phyloP scores from a whole-genome alignment of 371 early-diverging fungal species.

The Mortierella sp. region DNA sequence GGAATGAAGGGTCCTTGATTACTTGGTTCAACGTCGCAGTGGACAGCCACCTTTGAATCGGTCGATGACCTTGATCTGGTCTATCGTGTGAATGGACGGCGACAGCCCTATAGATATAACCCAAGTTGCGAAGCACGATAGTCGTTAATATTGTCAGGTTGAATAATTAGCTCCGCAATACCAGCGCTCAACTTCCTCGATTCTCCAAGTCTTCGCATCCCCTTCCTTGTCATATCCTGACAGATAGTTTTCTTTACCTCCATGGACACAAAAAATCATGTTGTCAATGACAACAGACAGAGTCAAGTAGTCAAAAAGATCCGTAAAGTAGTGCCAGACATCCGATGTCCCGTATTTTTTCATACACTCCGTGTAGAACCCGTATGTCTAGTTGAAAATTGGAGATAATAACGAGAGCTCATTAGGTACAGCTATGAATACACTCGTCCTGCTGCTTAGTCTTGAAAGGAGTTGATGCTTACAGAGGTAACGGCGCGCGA shows the following conservation, averaged over 20 bases:
- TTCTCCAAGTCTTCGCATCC: background rate
- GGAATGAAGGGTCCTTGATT: background rate
- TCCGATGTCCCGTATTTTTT: conserved; percentile 89
- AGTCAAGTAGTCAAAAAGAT: conserved; percentile 96
- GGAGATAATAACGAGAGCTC: background rate
- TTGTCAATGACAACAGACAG: conserved; percentile 94
- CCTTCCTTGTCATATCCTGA: background rate
- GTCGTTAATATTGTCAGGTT: conserved; percentile 3
- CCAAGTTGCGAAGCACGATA: no score
- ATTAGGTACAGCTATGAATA: background rate
- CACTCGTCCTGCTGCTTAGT: no score
- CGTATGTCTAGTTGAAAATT: conserved; percentile 82
- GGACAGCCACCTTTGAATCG: conserved; percentile 81
- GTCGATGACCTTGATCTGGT: conserved; percentile 93
- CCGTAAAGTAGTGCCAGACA: conserved; percentile 96
- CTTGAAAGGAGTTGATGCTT: conserved; percentile 1
- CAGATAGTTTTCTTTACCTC: conserved; percentile 71
- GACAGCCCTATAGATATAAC: conserved; percentile 77
- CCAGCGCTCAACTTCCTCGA: no score
- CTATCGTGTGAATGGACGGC: conserved; percentile 92
- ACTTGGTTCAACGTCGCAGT: no score
- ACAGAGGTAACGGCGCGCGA: conserved; percentile 92
- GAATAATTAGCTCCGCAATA: conserved; percentile 40
- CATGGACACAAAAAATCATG: conserved; percentile 96
- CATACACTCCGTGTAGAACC: conserved; percentile 97